A percentile compares a stretch with the other conserved stretches of the same genome.
phyloP scores from a whole-genome alignment of 768 basidiomycete species.

The Gymnopilus dilepis region DNA sequence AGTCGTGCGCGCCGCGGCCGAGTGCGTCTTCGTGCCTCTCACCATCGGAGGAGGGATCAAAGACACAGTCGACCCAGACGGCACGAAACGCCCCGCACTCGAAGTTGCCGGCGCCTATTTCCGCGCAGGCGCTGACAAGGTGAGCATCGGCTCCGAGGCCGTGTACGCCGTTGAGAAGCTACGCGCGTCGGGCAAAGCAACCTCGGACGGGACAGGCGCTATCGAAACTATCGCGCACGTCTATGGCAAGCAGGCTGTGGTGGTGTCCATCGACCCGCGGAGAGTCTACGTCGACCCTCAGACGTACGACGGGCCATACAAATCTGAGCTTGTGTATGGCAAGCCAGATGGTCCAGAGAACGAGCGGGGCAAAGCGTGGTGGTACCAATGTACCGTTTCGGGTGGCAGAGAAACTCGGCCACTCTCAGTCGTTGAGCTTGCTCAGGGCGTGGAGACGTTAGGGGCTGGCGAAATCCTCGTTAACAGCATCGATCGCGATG shows the following conservation, averaged over 20 bases:
- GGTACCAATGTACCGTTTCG: conserved; percentile 98
- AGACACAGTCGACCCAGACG: conserved; percentile 94
- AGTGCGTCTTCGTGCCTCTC: conserved; percentile 93
- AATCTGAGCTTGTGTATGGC: conserved; percentile 62
- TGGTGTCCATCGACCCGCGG: conserved; percentile 95
- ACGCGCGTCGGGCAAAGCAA: conserved; percentile 46
- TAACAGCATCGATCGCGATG: conserved; percentile 97
- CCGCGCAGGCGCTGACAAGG: conserved; percentile 97
- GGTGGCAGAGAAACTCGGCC: conserved; percentile 87
- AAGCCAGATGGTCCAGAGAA: conserved; percentile 49
- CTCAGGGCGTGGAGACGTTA: conserved; percentile 84
- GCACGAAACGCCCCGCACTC: conserved; percentile 81
- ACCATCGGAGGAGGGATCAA: conserved; percentile 99
- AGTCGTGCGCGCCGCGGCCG: conserved; percentile 88
- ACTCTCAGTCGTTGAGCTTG: conserved; percentile 91
- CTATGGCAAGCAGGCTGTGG: conserved; percentile 97
- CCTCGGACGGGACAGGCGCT: conserved; percentile 74
- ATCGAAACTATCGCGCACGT: conserved; percentile 91
- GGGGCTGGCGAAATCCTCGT: conserved; percentile 96
- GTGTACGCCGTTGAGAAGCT: conserved; percentile 92
- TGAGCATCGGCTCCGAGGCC: conserved; percentile 96
- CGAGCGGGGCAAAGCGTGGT: conserved; percentile 84
- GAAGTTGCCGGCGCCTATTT: conserved; percentile 98
- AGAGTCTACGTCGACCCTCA: conserved; percentile 76
- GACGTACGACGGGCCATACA: conserved; percentile 73